Evolutionary conservation across 805 yeast species (phyloP), one percentile per base, ranked within the genome.

Genomic region (Wickerhamomyces chaumierensis): DNA sequence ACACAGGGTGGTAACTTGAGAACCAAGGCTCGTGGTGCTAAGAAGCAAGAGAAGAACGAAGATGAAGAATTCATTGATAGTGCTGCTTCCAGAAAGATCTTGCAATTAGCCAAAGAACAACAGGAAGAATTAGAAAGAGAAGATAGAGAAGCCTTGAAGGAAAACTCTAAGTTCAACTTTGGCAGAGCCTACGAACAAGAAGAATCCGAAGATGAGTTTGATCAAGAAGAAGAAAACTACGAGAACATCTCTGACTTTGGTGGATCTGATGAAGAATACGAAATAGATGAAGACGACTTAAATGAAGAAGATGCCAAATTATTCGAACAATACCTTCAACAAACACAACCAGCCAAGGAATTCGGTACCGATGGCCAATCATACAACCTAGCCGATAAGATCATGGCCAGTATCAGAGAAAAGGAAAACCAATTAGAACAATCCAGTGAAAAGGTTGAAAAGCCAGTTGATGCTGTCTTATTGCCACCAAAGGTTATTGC

Each of bases 401-500:
- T 92, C 49, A 72, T 90, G 82, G 95, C 87, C 25, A 82, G 87
- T 45, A 76, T 90, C 40, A 77, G 78, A 49, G 92, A 83, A 58
- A 78, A 81, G 48, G 86, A 81, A 53, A 90, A 83, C 58, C 78
- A 81, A 47, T 85, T 81, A 53, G 60, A 53, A 31, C 55, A 49
- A 31, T 47, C 45, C 35, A 51, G 46, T 29, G 45, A 51, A 41
- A 61, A 57, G 37, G 37, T 42, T 18, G 59, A 57, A 48, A 68
- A 64, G 58, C 75, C 69, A 14, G 63, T 57, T 17, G 90, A 85
- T 49, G 85, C 80, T 38, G 96, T 90, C 4, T 69, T 82, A 49
- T 69, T 92, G 42, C 98, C 99, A 6, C 96, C 96, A 41, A 88
- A 92, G 58, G 97, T 92, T 40, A 87, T 92, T 52, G 87, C 83